These are phyloP conservation scores for Diaporthe sp. DNA, from an alignment of 2,329 filamentous ascomycete genomes.

Conservation along the genomic window DNA sequence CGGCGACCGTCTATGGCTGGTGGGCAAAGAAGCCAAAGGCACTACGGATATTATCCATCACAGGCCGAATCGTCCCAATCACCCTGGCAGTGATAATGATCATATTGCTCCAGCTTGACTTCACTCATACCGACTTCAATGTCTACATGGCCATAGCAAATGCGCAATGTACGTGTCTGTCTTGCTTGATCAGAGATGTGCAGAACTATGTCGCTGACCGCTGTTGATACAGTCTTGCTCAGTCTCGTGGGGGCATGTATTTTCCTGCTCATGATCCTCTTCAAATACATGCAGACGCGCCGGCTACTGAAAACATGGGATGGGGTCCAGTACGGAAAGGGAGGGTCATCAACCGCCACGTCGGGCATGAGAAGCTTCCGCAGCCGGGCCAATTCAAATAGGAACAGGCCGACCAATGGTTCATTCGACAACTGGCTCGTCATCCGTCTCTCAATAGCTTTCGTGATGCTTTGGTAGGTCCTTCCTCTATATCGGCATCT, in stretches of 20 bases:
- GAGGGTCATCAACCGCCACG: neutral
- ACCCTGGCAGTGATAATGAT: constrained; percentile 24
- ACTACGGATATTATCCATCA: constrained; percentile 22
- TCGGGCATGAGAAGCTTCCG: constrained; percentile 14
- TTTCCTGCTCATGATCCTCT: constrained; percentile 38
- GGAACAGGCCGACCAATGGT: neutral
- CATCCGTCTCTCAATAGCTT: constrained; percentile 37
- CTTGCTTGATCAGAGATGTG: neutral
- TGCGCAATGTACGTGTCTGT: constrained; percentile 33
- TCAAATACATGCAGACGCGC: constrained; percentile 38
- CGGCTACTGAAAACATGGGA: constrained; percentile 31
- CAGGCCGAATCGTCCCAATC: constrained; percentile 31
- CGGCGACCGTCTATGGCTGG: constrained; percentile 39
- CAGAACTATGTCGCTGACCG: neutral
- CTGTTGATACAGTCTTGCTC: constrained; percentile 1
- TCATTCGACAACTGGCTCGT: constrained; percentile 40
- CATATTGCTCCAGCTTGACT: constrained; percentile 34
- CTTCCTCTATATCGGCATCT: neutral
- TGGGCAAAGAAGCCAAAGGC: constrained; percentile 32
- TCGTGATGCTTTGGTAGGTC: constrained; percentile 36
- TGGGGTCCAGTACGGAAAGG: constrained; percentile 17
- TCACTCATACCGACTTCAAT: constrained; percentile 29
- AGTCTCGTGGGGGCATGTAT: constrained; percentile 34
- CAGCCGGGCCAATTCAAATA: constrained; percentile 22
- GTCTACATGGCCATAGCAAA: constrained; percentile 35